Evolutionary conservation across 345 rosid genomes (phyloP), one percentile per base, ranked within the genome.

Genomic region (Brassica juncea): DNA sequence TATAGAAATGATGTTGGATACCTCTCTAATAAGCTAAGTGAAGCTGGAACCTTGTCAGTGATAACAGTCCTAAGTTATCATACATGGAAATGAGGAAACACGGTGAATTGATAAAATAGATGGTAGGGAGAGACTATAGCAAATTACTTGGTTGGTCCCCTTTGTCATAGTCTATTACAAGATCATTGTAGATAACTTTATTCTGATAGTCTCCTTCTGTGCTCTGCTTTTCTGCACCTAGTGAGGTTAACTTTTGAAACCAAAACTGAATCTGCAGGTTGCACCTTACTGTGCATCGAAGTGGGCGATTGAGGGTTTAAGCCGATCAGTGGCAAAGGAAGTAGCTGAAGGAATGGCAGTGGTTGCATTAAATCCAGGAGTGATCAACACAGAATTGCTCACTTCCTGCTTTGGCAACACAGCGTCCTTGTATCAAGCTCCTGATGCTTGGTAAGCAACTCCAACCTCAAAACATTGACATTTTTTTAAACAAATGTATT

Each of bases 271-370:
- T 47, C 71, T 75, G 68, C 82, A 94, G 99, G 98, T 94, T 72
- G 95, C 99, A 65, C 99, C 99, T 62, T 94, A 94, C 86, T 94
- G 97, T 84, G 98, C 99, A 34, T 94, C 99, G 0, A 94, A 94
- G 85, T 94, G 98, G 99, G 99, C 99, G 4, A 82, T 94, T 9
- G 99, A 94, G 85, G 99, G 99, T 44, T 80, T 94, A 77, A 88
- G 93, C 59, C 89, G 92, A 82, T 87, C 99, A 34, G 99, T 94
- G 66, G 99, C 99, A 5, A 91, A 94, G 82, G 99, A 94, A 74
- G 58, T 94, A 74, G 94, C 86, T 15, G 94, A 87, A 57, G 99
- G 98, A 74, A 88, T 94, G 84, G 99, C 99, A 63, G 78, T 88
- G 31, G 85, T 94, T 75, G 99, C 99, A 0, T 84, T 94, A 73